These are phyloP conservation scores for Aspergillus viridinutans DNA, from an alignment of 2,329 filamentous ascomycete species.

Conservation along the genomic window DNA sequence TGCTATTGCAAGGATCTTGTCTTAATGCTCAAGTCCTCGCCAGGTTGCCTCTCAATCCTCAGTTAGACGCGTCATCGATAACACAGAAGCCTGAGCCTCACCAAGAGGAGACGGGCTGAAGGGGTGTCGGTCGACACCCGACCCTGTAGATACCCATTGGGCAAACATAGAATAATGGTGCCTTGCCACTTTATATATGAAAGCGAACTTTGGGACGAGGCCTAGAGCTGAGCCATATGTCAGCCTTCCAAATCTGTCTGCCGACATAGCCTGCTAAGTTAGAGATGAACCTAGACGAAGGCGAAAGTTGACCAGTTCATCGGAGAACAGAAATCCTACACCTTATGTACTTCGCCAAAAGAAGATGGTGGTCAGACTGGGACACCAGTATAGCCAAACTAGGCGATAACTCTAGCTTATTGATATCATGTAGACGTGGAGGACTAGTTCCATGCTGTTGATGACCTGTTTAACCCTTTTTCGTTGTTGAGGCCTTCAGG, in stretches of 20 bases:
- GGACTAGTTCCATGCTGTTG: neutral
- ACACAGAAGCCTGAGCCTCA: neutral
- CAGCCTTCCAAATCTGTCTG: neutral
- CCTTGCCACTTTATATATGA: neutral
- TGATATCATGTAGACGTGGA: neutral
- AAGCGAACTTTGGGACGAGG: neutral
- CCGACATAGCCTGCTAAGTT: neutral
- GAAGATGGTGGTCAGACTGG: conserved; percentile 7
- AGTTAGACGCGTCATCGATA: neutral
- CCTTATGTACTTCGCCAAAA: neutral
- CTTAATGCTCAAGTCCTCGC: neutral
- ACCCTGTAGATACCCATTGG: neutral
- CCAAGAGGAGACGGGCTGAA: neutral
- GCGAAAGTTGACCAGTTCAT: neutral
- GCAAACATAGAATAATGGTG: neutral
- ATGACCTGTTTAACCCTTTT: neutral
- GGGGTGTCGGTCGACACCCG: neutral
- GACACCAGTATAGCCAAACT: conserved; percentile 1
- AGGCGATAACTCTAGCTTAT: neutral
- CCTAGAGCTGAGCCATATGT: neutral
- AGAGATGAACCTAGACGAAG: neutral
- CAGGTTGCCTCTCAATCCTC: neutral
- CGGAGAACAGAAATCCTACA: neutral
- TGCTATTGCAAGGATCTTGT: neutral
- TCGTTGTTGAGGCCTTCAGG: neutral